These are phyloP conservation scores for Hanseniaspora clermontiae DNA, from an alignment of 805 yeast species.

Conservation along the genomic window DNA sequence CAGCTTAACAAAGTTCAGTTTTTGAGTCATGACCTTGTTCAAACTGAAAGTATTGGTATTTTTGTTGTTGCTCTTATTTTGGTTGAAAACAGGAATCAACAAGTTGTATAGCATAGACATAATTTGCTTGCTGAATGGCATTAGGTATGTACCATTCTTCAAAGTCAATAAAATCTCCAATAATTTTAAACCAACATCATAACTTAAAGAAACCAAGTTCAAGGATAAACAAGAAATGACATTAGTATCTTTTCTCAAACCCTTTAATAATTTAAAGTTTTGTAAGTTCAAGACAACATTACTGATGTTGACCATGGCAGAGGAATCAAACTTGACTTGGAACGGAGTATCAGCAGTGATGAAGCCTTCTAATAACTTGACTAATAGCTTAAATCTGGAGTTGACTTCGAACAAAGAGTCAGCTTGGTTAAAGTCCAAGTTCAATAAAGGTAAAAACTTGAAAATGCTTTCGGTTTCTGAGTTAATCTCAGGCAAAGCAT, in stretches of 20 bases:
- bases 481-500: slow-evolving; percentile 28
- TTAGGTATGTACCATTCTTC: background rate
- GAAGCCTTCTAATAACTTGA: slow-evolving; percentile 35
- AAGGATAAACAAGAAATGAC: slow-evolving; percentile 34
- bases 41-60: slow-evolving; percentile 14
- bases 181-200: slow-evolving; percentile 23
- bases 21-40: slow-evolving; percentile 18
- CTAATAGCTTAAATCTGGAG: slow-evolving; percentile 37
- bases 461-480: slow-evolving; percentile 4
- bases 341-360: slow-evolving; percentile 42
- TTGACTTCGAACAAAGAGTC: slow-evolving; percentile 40
- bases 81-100: slow-evolving; percentile 8
- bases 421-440: slow-evolving; percentile 49
- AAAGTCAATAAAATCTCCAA: background rate
- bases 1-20: slow-evolving; percentile 7
- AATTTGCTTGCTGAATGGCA: slow-evolving; percentile 8
- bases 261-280: slow-evolving; percentile 42
- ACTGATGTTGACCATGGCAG: slow-evolving; percentile 37
- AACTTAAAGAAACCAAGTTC: slow-evolving; percentile 32
- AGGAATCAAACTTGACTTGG: slow-evolving; percentile 51
- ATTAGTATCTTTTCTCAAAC: slow-evolving; percentile 37
- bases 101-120: slow-evolving; percentile 5
- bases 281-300: slow-evolving; percentile 48
- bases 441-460: slow-evolving; percentile 34
- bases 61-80: background rate